A percentile compares a stretch with the other conserved stretches of the same genome.
Conservation (phyloP, 805 yeast species). For the Nakazawaea anatomiae region DNA sequence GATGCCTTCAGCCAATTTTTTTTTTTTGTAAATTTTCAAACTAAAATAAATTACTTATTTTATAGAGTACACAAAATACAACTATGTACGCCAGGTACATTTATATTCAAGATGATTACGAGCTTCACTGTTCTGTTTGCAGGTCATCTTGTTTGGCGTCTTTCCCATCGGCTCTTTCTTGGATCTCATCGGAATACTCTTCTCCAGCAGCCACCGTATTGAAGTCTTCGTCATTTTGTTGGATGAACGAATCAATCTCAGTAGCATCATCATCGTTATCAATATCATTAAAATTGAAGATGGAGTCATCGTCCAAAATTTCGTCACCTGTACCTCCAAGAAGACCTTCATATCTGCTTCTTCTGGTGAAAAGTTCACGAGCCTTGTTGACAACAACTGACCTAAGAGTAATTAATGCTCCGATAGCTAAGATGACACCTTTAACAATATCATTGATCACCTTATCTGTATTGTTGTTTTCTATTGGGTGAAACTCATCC, state of each 20-base stretch:
- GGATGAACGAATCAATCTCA: slow-evolving; percentile 37
- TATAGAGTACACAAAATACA: neutral
- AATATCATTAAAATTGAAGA: slow-evolving; percentile 23
- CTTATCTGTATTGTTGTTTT: slow-evolving; percentile 54
- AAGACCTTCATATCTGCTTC: slow-evolving; percentile 23
- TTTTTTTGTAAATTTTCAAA: neutral
- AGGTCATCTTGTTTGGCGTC: no score
- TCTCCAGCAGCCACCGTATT: slow-evolving; percentile 14
- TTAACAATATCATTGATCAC: slow-evolving; percentile 53
- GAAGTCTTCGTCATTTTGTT: slow-evolving; percentile 21
- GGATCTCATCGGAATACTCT: neutral
- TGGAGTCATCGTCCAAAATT: slow-evolving; percentile 22
- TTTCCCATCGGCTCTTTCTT: neutral
- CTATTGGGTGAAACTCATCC: slow-evolving; percentile 40
- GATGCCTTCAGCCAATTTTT: neutral
- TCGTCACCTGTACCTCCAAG: slow-evolving; percentile 15
- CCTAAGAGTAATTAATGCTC: slow-evolving; percentile 25
- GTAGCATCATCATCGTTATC: slow-evolving; percentile 40
- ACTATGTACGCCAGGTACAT: neutral
- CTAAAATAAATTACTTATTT: neutral
- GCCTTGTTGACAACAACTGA: slow-evolving; percentile 13
- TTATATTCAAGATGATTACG: no score
- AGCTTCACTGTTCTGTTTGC: no score
- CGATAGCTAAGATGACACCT: slow-evolving; percentile 46
- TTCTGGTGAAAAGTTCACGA: slow-evolving; percentile 17